Evolutionary conservation across 2,329 filamentous ascomycete genomes (phyloP), one percentile per base, ranked within the genome.

Genomic region (Xylariaceae sp.): DNA sequence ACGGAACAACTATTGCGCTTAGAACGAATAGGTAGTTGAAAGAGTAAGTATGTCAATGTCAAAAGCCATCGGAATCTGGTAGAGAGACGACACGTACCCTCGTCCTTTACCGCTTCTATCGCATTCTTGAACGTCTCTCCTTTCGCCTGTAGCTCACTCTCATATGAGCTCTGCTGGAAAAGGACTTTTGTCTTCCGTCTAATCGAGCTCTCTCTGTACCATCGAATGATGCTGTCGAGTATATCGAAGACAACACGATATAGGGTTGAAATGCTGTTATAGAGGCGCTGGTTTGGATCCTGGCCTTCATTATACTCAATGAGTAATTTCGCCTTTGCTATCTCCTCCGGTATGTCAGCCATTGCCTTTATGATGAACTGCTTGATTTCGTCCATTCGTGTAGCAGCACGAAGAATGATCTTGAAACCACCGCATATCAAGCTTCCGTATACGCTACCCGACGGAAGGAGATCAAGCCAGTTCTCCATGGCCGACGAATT

Each of bases 361-460:
- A 55, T 31, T 16, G 48, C 46, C 39, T 38, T 41, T 16, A 55
- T 18, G 16, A 51, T 44, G 31, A 47, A 55, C 39, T 51, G 48
- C 17, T 46, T 55, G 42, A 55, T 49, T 36, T 55, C 48, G 34
- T 51, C 46, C 53, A 55, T 55, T 33, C 49, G 48, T 10, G 53
- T 45, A 9, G 53, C 53, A 19, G 53, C 53, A 41, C 53, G 48
- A 19, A 55, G 28, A 16, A 55, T 55, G 1, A 55, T 34, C 22
- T 55, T 55, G 18, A 51, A 45, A 18, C 53, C 53, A 22, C 53
- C 53, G 22, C 53, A 55, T 49, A 55, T 55, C 11, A 55, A 31
- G 34, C 53, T 55, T 16, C 42, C 45, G 18, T 55, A 55, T 31
- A 36, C 33, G 45, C 45, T 55, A 7, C 51, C 34, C 10, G 12